These are phyloP conservation scores for Myochromella boudieri DNA, from an alignment of 768 basidiomycete genomes.

Conservation along the genomic window DNA sequence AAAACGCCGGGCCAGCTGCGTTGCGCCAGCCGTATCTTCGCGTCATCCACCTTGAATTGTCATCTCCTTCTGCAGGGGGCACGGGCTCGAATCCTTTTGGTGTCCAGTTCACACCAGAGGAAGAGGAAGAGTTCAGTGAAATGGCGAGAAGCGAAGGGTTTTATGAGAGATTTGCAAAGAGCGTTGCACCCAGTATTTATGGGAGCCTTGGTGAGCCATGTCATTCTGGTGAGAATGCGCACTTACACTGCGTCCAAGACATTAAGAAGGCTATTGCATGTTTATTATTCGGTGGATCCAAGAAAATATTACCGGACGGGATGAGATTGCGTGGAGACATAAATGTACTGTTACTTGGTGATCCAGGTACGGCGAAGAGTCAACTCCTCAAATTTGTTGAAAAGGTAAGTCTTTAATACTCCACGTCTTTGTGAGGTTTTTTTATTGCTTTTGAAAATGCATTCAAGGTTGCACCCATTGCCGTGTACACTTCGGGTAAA, in stretches of 20 bases:
- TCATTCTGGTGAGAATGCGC: no score
- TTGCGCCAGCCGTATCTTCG: constrained; percentile 94
- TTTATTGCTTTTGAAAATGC: constrained; percentile 5
- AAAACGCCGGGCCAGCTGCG: constrained; percentile 82
- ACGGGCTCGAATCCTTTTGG: constrained; percentile 83
- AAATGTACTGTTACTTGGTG: constrained; percentile 93
- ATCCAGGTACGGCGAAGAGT: constrained; percentile 98
- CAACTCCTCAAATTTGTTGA: constrained; percentile 98
- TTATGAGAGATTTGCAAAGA: constrained; percentile 91
- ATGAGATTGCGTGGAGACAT: constrained; percentile 97
- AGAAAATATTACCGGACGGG: constrained; percentile 95
- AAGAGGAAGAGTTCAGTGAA: constrained; percentile 94
- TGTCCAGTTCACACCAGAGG: constrained; percentile 87
- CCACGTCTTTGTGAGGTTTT: neutral
- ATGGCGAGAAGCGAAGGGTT: constrained; percentile 87
- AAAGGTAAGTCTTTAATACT: constrained; percentile 51
- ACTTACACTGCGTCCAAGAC: constrained; percentile 69
- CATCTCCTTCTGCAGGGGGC: constrained; percentile 70
- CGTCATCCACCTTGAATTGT: constrained; percentile 87
- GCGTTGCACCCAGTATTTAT: constrained; percentile 96
- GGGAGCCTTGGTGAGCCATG: constrained; percentile 87
- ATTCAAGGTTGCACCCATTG: constrained; percentile 87
- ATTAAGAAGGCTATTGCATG: constrained; percentile 98
- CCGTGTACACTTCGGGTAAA: constrained; percentile 98
- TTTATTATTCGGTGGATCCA: constrained; percentile 95